Percentiles rank a stretch among this genome's conserved stretches.
phyloP scores from a whole-genome alignment of 2,329 filamentous ascomycete genomes.

The Neonectria hederae region DNA sequence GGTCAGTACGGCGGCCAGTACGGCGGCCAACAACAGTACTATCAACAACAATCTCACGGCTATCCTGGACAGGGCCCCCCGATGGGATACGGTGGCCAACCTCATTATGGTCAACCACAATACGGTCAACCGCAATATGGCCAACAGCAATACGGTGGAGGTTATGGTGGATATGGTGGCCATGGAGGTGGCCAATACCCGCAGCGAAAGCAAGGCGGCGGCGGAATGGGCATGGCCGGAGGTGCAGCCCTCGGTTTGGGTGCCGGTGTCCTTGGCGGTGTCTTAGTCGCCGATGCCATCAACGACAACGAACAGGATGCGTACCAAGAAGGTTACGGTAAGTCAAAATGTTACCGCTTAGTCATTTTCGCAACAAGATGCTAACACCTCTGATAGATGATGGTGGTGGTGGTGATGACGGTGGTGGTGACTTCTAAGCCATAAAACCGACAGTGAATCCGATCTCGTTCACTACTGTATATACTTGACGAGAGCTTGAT shows the following conservation, averaged over 20 bases:
- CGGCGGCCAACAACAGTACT: slow-evolving; percentile 43
- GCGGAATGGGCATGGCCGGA: slow-evolving; percentile 72
- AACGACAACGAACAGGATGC: slow-evolving; percentile 68
- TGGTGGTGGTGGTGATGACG: slow-evolving; percentile 44
- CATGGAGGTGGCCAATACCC: slow-evolving; percentile 49
- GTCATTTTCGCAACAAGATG: background rate
- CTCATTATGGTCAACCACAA: slow-evolving; percentile 36
- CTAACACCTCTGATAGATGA: slow-evolving; percentile 42
- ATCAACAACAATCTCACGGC: slow-evolving; percentile 38
- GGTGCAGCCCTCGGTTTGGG: slow-evolving; percentile 82
- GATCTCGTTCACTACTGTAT: slow-evolving; percentile 14
- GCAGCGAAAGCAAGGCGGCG: slow-evolving; percentile 55
- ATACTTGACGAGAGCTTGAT: slow-evolving; percentile 16
- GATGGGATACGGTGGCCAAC: slow-evolving; percentile 41
- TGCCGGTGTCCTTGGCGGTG: slow-evolving; percentile 82
- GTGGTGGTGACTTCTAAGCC: slow-evolving; percentile 36
- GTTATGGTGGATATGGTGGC: slow-evolving; percentile 47
- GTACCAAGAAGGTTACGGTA: slow-evolving; percentile 58
- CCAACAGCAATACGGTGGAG: slow-evolving; percentile 45
- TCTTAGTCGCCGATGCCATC: slow-evolving; percentile 74
- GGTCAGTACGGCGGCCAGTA: slow-evolving; percentile 33
- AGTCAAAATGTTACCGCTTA: slow-evolving; percentile 29
- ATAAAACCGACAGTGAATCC: too few species aligned
- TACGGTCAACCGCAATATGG: slow-evolving; percentile 42
- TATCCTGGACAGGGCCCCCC: slow-evolving; percentile 40